Evolutionary conservation across 1,139 yeast species (phyloP), one percentile per base, ranked within the genome.

Genomic region (Saccharomyces hybrid): DNA sequence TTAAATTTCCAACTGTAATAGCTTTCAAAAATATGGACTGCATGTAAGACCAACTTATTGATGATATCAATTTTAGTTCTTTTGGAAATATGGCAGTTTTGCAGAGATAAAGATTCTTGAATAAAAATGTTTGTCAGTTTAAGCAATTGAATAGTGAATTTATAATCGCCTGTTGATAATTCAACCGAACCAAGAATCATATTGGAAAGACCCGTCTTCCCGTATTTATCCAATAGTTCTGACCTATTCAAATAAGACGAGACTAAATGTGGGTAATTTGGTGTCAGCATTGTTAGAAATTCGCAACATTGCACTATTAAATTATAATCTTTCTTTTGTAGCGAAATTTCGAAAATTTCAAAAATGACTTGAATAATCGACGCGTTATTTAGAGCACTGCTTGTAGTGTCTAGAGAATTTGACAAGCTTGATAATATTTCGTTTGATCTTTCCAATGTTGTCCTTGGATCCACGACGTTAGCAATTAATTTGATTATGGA

Each of bases 171-270:
- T 54, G 74, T 75, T 1, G 86, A 83, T 70, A 84, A 79, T 69
- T 90, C 97, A 28, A 83, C 78, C 2, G 91, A 79, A 2, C 93
- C 91, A 54, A 88, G 75, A 7, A 88, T 76, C 0, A 78, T 76
- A 0, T 82, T 71, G 0, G 84, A 82, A 52, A 83, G 72, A 0
- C 95, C 93, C 52, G 88, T 89, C 60, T 81, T 82, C 0, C 90
- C 89, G 57, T 81, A 79, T 52, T 78, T 77, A 14, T 86, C 83
- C 2, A 88, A 73, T 28, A 89, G 72, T 21, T 82, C 79, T 1
- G 95, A 85, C 54, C 83, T 81, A 16, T 83, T 78, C 16, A 90
- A 70, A 63, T 83, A 87, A 0, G 90, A 80, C 96, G 96, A 90
- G 2, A 90, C 86, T 58, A 90, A 74, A 59, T 79, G 78, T 0